Conservation (phyloP, 345 rosid genomes). For the Aegle marmelos region DNA sequence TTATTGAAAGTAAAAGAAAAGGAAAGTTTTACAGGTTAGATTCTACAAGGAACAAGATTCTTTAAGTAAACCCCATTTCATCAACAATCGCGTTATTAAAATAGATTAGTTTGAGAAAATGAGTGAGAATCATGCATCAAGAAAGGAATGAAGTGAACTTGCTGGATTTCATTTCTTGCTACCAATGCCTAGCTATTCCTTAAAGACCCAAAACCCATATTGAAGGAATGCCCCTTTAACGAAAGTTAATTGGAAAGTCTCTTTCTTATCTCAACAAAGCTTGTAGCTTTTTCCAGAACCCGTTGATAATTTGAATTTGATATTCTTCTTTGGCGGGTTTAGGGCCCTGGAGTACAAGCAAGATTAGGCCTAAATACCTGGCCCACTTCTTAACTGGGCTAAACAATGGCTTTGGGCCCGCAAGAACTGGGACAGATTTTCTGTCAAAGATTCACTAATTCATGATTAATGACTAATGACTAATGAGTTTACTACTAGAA, state of each 20-base stretch:
- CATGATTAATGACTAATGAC: too few species aligned
- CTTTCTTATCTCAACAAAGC: background rate
- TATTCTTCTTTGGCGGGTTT: background rate
- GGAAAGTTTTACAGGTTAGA: conserved; percentile 34
- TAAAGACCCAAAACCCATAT: background rate
- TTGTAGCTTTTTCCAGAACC: background rate
- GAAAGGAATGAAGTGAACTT: conserved; percentile 29
- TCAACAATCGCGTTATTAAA: background rate
- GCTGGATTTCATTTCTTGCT: conserved; percentile 11
- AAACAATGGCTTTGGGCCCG: too few species aligned
- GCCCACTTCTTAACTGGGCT: background rate
- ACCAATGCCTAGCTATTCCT: background rate
- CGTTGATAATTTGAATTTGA: background rate
- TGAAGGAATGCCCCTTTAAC: background rate
- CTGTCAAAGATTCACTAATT: too few species aligned
- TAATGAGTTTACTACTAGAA: too few species aligned
- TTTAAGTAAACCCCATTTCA: conserved; percentile 20
- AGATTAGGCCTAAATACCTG: background rate
- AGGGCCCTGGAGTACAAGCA: background rate
- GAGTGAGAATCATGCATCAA: background rate
- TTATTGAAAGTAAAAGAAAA: conserved; percentile 32
- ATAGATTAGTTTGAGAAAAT: background rate
- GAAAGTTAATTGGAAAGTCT: background rate
- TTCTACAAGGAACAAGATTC: conserved; percentile 50
- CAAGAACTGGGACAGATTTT: too few species aligned